phyloP scores from a whole-genome alignment of 208 protist species.

The Herpetomonas samuelpessoai region DNA sequence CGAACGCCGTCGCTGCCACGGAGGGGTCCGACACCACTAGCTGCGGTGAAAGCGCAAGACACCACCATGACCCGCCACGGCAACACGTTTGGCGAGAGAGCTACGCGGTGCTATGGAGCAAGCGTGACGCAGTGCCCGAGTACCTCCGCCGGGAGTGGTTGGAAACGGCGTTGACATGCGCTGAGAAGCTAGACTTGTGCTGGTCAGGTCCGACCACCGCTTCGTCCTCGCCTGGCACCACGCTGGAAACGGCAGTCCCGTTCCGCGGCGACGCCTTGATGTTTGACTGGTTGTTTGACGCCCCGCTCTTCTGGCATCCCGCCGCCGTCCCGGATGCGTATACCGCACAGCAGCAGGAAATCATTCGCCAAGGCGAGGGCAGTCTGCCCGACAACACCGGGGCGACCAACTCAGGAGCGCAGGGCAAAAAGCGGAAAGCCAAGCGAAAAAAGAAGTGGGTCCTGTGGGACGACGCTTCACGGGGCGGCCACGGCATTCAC shows the following conservation, averaged over 20 bases:
- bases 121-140: slow-evolving; percentile 14
- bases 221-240: too few relatives aligned
- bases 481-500: neutral
- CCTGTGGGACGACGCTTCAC: slow-evolving; percentile 36
- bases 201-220: too few relatives aligned
- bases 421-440: neutral
- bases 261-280: too few relatives aligned
- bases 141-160: slow-evolving; percentile 48
- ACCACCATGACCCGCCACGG: too few relatives aligned
- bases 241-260: too few relatives aligned
- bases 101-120: slow-evolving; percentile 23
- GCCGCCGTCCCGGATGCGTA: neutral
- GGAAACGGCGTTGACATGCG: slow-evolving; percentile 31
- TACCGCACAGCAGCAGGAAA: neutral
- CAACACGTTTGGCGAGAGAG: too few relatives aligned
- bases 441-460: slow-evolving; percentile 11
- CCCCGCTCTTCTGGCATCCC: neutral
- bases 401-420: too few relatives aligned
- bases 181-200: neutral
- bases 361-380: too few relatives aligned
- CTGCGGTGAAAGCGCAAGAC: too few relatives aligned
- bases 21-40: too few relatives aligned
- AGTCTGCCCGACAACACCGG: too few relatives aligned
- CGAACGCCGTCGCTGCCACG: too few relatives aligned
- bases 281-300: neutral